Evolutionary conservation across 805 yeast species (phyloP), one percentile per base, ranked within the genome.

Genomic region (Yamadazyma takamatsuzukensis): DNA sequence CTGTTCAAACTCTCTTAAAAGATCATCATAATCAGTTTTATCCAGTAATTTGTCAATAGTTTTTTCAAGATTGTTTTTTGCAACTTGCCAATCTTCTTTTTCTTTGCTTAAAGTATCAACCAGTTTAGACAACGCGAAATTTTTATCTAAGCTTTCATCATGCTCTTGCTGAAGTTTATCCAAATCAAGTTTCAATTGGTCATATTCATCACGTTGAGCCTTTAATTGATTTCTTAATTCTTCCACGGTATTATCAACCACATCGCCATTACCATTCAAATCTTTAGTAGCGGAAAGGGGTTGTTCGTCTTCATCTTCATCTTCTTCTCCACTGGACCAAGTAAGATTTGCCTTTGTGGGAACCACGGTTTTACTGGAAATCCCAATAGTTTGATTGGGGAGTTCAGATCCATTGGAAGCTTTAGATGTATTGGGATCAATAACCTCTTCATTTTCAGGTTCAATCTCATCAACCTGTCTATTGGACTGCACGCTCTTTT

Each of bases 301-400:
- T 19, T 8, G 5, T 23, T 34, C 40, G 12, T 37, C 48, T 13
- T 21, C 34, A 1, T 51, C 59, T 6, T 67, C 74, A 2, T 76
- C 85, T 29, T 81, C 93, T 40, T 83, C 95, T 44, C 83, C 95
- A 33, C 88, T 82, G 11, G 90, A 82, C 88, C 96, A 93, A 3
- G 89, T 80, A 53, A 90, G 68, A 26, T 81, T 77, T 0, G 96
- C 85, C 54, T 83, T 86, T 17, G 82, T 74, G 0, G 97, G 96
- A n/a, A 83, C 76, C 4, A 90, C 80, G 4, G 81, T 77, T 5
- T 83, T 73, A 9, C 83, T 56, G 41, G 78, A 85, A 11, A 76
- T 54, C 1, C 80, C 72, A 17, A 64, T 57, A 17, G 60, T 40
- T 34, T 49, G 48, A 30, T 39, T 43, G 8, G 33, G 34, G 6